Conservation (phyloP, 2,329 filamentous ascomycete genomes). For the Fusarium circinatum region DNA sequence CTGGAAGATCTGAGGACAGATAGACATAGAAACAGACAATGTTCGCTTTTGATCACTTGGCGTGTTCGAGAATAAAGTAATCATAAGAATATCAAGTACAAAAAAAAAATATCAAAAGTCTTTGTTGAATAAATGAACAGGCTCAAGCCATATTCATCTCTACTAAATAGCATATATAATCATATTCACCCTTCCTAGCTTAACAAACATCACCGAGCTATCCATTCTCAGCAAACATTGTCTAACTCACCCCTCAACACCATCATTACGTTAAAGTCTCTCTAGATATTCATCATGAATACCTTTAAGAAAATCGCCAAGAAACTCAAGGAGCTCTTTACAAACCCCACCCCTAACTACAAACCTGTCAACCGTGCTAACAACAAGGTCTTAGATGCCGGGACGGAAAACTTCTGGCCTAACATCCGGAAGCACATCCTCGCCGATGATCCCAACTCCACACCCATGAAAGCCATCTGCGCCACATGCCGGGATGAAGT, state of each 20-base stretch:
- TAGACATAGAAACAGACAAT: fast-evolving
- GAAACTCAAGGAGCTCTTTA: background rate
- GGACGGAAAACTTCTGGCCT: background rate
- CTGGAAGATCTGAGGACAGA: too few relatives aligned
- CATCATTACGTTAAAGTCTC: background rate
- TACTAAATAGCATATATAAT: background rate
- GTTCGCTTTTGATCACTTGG: fast-evolving
- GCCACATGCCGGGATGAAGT: background rate
- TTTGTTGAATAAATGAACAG: background rate
- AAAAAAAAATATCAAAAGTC: fast-evolving
- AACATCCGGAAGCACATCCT: background rate
- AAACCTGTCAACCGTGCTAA: background rate
- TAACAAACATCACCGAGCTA: fast-evolving
- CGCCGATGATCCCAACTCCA: background rate
- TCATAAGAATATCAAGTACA: background rate
- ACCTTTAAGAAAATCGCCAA: background rate
- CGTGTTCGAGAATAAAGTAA: fast-evolving
- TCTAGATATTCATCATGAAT: background rate
- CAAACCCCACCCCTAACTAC: background rate
- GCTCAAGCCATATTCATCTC: fast-evolving
- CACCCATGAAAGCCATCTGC: background rate
- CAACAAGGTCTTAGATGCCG: background rate
- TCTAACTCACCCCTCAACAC: background rate
- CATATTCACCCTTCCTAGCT: fast-evolving
- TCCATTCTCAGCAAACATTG: fast-evolving